A percentile compares a stretch with the other conserved stretches of the same genome.
Evolutionary conservation across 1,139 yeast genomes (phyloP).

Genomic region (Magnusiomyces suaveolens): DNA sequence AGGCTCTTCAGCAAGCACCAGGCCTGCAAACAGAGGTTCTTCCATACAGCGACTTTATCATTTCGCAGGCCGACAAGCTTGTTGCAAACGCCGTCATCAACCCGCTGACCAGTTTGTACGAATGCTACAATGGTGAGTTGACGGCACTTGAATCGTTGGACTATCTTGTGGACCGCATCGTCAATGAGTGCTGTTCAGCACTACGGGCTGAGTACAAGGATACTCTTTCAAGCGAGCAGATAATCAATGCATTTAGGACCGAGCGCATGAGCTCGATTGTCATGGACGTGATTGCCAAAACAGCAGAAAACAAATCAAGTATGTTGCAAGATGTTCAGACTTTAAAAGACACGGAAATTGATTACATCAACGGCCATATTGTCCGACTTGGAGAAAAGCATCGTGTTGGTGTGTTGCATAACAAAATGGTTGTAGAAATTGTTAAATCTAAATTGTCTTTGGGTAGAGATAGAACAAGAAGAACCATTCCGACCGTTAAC

Average conservation of each 20-base stretch:
- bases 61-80: slow-evolving; percentile 66
- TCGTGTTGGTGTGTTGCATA: slow-evolving; percentile 38
- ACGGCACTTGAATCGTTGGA: slow-evolving; percentile 20
- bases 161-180: slow-evolving; percentile 20
- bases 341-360: slow-evolving; percentile 61
- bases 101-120: slow-evolving; percentile 59
- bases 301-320: slow-evolving; percentile 61
- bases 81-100: slow-evolving; percentile 67
- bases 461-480: slow-evolving; percentile 11
- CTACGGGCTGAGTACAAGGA: slow-evolving; percentile 17
- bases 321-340: slow-evolving; percentile 75
- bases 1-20: slow-evolving; percentile 8
- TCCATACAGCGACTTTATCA: slow-evolving; percentile 45
- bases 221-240: slow-evolving; percentile 7
- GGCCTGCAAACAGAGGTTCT: slow-evolving; percentile 39
- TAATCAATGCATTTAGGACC: slow-evolving; percentile 10
- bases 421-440: slow-evolving; percentile 41
- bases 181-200: slow-evolving; percentile 25
- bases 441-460: slow-evolving; percentile 27
- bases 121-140: slow-evolving; percentile 65
- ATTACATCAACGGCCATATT: slow-evolving; percentile 69
- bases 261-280: slow-evolving; percentile 41
- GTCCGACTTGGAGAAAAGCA: slow-evolving; percentile 42
- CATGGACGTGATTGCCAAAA: slow-evolving; percentile 37
- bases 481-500: slow-evolving; percentile 10